Evolutionary conservation across 371 early-diverging fungal species (phyloP).

Genomic region (Chytridium lagenaria): DNA sequence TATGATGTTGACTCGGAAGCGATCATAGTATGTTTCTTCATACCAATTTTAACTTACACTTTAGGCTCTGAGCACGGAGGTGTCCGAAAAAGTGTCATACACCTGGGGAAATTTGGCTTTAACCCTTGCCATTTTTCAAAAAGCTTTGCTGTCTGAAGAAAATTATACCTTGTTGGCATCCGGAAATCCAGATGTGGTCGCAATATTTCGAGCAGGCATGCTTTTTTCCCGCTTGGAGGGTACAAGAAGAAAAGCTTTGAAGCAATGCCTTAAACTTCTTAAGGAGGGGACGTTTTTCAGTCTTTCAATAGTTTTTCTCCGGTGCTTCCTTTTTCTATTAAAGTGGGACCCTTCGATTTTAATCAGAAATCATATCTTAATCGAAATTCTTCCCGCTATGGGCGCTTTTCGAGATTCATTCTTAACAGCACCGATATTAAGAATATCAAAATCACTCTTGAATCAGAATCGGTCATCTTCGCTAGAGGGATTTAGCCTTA

Average conservation of each 20-base stretch:
- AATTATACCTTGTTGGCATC: too few relatives aligned
- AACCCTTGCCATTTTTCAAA: background rate
- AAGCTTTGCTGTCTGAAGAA: too few relatives aligned
- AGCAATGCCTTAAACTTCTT: background rate
- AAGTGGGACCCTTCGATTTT: background rate
- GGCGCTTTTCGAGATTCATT: background rate
- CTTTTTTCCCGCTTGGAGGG: background rate
- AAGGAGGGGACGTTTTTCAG: background rate
- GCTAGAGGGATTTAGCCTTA: background rate
- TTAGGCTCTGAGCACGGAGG: too few relatives aligned
- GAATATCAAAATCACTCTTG: background rate
- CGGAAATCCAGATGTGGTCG: too few relatives aligned
- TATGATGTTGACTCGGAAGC: background rate
- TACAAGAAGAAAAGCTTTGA: background rate
- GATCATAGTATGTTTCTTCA: too few relatives aligned
- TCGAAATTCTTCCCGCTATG: background rate
- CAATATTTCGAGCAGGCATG: background rate
- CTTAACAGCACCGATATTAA: background rate
- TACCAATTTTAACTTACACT: too few relatives aligned
- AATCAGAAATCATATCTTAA: background rate
- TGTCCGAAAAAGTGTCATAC: background rate
- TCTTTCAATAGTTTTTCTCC: background rate
- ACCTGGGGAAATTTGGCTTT: background rate
- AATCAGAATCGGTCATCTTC: background rate
- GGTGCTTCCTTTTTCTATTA: constrained; percentile 2